Conservation (phyloP, 2,329 filamentous ascomycete species). For the Talaromyces sp. region DNA sequence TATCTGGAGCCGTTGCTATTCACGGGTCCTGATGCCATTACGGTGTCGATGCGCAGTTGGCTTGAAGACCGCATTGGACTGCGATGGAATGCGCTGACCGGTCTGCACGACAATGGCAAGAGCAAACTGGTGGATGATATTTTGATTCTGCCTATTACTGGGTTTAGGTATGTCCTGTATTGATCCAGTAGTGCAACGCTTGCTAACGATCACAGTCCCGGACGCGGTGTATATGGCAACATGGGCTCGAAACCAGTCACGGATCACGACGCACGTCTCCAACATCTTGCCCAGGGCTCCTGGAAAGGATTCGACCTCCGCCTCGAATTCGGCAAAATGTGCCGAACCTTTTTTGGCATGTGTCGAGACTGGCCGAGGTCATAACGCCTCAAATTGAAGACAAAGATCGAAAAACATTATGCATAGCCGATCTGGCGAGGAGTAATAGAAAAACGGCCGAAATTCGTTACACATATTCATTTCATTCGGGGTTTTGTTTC, state of each 20-base stretch:
- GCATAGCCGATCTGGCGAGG: not conserved
- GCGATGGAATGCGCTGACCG: conserved; percentile 33
- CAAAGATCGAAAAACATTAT: not conserved
- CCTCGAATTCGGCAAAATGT: conserved; percentile 32
- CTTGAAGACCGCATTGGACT: conserved; percentile 25
- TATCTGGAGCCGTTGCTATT: conserved; percentile 29
- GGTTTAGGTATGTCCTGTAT: conserved; percentile 28
- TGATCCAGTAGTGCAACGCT: not conserved
- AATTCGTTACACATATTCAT: not conserved
- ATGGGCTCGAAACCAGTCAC: conserved; percentile 34
- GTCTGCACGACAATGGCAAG: conserved; percentile 27
- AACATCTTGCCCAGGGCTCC: conserved; percentile 31
- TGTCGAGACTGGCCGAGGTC: conserved; percentile 32
- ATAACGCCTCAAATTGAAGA: not conserved
- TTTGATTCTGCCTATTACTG: conserved; percentile 34
- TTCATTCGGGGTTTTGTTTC: not conserved
- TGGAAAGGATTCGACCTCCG: conserved; percentile 29
- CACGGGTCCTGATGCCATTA: conserved; percentile 34
- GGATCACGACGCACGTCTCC: conserved; percentile 29
- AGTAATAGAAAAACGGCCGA: not conserved
- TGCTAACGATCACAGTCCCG: conserved; percentile 22
- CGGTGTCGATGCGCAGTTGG: conserved; percentile 25
- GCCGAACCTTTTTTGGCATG: conserved; percentile 31
- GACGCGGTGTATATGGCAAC: conserved; percentile 29
- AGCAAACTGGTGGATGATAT: conserved; percentile 32